Evolutionary conservation across 2,329 filamentous ascomycete species (phyloP).

Genomic region (Epichloe sylvatica): DNA sequence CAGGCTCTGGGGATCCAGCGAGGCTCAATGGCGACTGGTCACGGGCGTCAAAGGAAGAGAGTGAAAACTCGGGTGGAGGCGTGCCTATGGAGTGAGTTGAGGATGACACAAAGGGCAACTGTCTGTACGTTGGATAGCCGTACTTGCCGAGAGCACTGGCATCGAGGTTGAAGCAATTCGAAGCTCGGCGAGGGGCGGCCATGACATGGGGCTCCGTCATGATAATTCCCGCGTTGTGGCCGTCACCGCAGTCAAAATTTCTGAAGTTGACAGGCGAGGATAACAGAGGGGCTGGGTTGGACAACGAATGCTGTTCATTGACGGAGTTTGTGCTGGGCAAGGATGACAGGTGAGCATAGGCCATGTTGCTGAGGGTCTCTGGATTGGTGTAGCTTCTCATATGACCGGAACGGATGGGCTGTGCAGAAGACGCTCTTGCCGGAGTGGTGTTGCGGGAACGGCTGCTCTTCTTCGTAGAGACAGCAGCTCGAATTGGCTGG

Average conservation of each 20-base stretch:
- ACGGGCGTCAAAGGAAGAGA: constrained; percentile 31
- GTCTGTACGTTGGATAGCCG: constrained; percentile 74
- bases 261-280: constrained; percentile 50
- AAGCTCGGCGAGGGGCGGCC: constrained; percentile 38
- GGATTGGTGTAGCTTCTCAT: constrained; percentile 50
- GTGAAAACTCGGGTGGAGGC: constrained; percentile 27
- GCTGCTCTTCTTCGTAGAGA: background rate
- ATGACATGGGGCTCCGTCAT: constrained; percentile 3
- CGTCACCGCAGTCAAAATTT: constrained; percentile 19
- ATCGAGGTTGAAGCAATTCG: constrained; percentile 51
- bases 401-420: constrained; percentile 27
- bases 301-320: constrained; percentile 11
- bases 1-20: constrained; percentile 28
- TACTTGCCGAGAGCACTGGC: constrained; percentile 52
- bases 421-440: constrained; percentile 7
- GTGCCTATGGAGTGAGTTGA: constrained; percentile 8
- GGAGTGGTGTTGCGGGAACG: constrained; percentile 11
- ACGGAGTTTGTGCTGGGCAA: constrained; percentile 11
- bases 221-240: constrained; percentile 3
- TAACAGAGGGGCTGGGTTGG: constrained; percentile 36
- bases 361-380: constrained; percentile 33
- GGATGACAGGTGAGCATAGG: constrained; percentile 25
- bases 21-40: constrained; percentile 31
- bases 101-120: constrained; percentile 39
- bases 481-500: constrained; percentile 10